phyloP scores from a whole-genome alignment of 2,329 filamentous ascomycete genomes.

The Paraphoma chrysanthemicola region DNA sequence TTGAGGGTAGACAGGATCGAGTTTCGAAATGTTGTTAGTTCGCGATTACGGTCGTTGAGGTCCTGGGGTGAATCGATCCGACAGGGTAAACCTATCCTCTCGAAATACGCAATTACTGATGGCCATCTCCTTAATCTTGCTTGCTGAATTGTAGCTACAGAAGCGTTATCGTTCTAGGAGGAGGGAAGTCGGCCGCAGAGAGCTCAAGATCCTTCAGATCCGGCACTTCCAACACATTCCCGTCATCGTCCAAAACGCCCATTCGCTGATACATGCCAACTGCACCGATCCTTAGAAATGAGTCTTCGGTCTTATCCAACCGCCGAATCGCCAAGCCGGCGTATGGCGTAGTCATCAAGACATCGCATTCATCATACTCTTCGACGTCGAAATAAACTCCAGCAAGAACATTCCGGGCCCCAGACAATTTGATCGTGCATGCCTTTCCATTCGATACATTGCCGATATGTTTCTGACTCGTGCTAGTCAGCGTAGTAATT shows the following conservation, averaged over 20 bases:
- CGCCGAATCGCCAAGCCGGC: conserved; percentile 2
- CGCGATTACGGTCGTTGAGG: no score
- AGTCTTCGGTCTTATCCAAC: neutral
- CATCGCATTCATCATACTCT: neutral
- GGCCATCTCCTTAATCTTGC: neutral
- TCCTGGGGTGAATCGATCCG: no score
- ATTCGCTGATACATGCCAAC: conserved; percentile 25
- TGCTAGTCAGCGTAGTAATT: neutral
- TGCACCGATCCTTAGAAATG: conserved; percentile 17
- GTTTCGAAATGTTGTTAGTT: no score
- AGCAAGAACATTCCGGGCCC: neutral
- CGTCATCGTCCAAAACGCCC: neutral
- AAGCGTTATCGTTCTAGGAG: neutral
- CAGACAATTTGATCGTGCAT: conserved; percentile 1
- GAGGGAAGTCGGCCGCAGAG: neutral
- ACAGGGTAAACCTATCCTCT: neutral
- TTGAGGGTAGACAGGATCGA: no score
- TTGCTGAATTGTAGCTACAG: neutral
- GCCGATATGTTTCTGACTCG: neutral
- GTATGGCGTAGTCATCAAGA: conserved; percentile 8
- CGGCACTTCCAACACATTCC: neutral
- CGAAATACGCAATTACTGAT: neutral
- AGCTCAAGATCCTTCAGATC: neutral
- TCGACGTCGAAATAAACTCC: conserved; percentile 9
- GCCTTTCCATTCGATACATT: neutral